These are phyloP conservation scores for Lecanoromycetidae sp. DNA, from an alignment of 2,329 filamentous ascomycete species.

Conservation along the genomic window DNA sequence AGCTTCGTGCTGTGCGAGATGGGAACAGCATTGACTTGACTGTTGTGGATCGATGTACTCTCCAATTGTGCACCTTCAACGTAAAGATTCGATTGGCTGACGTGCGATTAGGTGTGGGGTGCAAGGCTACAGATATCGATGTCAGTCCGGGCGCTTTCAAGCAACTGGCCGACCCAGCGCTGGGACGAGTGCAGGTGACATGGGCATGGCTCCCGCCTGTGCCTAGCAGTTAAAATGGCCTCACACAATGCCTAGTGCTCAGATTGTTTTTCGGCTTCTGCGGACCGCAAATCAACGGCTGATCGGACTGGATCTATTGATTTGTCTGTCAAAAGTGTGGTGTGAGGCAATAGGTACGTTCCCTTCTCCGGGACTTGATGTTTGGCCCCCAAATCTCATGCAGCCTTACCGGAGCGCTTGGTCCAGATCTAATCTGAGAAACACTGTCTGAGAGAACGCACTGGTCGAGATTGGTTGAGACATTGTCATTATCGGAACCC, in stretches of 20 bases:
- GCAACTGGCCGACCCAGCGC: conserved; percentile 33
- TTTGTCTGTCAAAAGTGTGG: too few species aligned
- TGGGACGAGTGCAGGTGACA: conserved; percentile 37
- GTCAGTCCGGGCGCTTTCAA: conserved; percentile 38
- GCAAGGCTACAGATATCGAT: conserved; percentile 32
- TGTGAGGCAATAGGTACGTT: too few species aligned
- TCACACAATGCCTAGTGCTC: not conserved
- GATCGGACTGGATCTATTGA: too few species aligned
- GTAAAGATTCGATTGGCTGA: conserved; percentile 9
- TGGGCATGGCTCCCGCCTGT: conserved; percentile 37
- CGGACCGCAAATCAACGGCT: too few species aligned
- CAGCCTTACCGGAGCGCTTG: too few species aligned
- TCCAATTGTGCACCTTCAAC: not conserved
- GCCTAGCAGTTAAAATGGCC: not conserved
- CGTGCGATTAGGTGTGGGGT: conserved; percentile 28
- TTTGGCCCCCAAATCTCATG: too few species aligned
- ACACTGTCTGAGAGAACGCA: too few species aligned
- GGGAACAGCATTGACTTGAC: conserved; percentile 47
- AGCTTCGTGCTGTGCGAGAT: conserved; percentile 49
- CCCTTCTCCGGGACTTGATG: too few species aligned
- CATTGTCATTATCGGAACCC: too few species aligned
- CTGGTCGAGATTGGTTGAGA: too few species aligned
- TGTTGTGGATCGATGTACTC: conserved; percentile 55
- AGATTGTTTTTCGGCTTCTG: too few species aligned
- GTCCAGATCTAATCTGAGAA: too few species aligned